Conservation (phyloP, 129 eudicot species). For the Lactuca saligna region DNA sequence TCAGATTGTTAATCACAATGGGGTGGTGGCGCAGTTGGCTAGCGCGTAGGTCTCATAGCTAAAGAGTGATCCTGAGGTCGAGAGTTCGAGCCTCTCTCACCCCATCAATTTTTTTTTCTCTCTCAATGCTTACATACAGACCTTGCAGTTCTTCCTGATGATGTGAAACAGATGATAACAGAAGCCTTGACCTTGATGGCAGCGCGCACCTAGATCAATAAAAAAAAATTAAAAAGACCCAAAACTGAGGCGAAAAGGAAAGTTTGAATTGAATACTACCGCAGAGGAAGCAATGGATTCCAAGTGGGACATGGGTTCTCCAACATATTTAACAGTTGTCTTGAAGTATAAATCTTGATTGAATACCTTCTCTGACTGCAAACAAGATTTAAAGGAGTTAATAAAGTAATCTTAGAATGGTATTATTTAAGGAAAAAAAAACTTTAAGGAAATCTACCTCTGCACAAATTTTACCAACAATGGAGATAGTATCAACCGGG, state of each 20-base stretch:
- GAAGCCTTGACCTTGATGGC: constrained; percentile 92
- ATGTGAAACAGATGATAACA: constrained; percentile 77
- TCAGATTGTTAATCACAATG: constrained; percentile 48
- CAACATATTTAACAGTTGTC: constrained; percentile 62
- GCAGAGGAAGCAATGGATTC: constrained; percentile 91
- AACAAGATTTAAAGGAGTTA: not conserved
- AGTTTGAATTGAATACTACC: constrained; percentile 26
- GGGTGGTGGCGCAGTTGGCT: constrained; percentile 99
- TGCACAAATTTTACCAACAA: constrained; percentile 77
- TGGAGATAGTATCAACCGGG: constrained; percentile 73
- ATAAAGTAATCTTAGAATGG: no score
- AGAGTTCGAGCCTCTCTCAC: constrained; percentile 59
- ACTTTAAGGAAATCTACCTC: constrained; percentile 48
- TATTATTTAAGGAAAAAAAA: not conserved
- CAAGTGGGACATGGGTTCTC: constrained; percentile 79
- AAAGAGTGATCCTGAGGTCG: constrained; percentile 60
- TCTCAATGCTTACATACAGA: constrained; percentile 3
- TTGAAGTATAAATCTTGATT: constrained; percentile 75
- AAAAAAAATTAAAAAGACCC: not conserved
- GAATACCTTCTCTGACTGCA: constrained; percentile 81
- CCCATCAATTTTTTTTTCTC: constrained; percentile 4
- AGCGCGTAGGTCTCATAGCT: constrained; percentile 97
- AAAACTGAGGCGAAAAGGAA: not conserved
- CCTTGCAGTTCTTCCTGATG: constrained; percentile 88
- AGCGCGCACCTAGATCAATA: constrained; percentile 55